Evolutionary conservation across 2,329 filamentous ascomycete genomes (phyloP), one percentile per base, ranked within the genome.

Genomic region (Rhinocladiella mackenziei): DNA sequence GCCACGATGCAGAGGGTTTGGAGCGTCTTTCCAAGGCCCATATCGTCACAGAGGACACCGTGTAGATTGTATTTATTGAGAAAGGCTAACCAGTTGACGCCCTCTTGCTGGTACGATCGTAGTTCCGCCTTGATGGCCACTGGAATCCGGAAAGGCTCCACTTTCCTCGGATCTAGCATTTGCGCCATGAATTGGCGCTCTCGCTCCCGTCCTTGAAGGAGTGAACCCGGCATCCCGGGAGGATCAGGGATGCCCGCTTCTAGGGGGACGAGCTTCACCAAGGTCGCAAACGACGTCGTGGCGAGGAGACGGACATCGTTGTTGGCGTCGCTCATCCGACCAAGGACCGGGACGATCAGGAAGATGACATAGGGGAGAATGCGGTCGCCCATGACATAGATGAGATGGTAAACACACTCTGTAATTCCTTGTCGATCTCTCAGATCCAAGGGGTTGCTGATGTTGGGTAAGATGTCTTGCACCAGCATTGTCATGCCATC

Each of bases 301-400:
- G 92, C 89, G 43, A 98, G 84, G 5, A 97, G 76, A 41, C 92
- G 84, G 41, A 98, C 86, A 61, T 97, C 92, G 53, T 94, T 91
- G 62, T 98, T 91, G 0, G 91, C 94, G 64, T 98, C 92, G 62
- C 92, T 97, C 92, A 98, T 98, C 32, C 92, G 83, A 41, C 92
- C 92, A 38, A 98, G 76, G 3, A 98, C 92, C 10, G 92, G 92
- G 9, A 97, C 94, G 47, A 98, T 94, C 54, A 98, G 79, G 79
- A 98, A 98, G 59, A 98, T 96, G 52, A 98, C 92, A 60, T 98
- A 98, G 2, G 94, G 92, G 20, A 98, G 69, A 45, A 98, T 98
- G 26, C 80, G 78, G 62, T 97, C 92, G 51, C 94, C 92, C 92
- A 98, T 98, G 39, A 96, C 89, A 48, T 94, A 87, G 53, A 98